Evolutionary conservation across 2,329 filamentous ascomycete species (phyloP).

Genomic region (Colletotrichum tabaci): DNA sequence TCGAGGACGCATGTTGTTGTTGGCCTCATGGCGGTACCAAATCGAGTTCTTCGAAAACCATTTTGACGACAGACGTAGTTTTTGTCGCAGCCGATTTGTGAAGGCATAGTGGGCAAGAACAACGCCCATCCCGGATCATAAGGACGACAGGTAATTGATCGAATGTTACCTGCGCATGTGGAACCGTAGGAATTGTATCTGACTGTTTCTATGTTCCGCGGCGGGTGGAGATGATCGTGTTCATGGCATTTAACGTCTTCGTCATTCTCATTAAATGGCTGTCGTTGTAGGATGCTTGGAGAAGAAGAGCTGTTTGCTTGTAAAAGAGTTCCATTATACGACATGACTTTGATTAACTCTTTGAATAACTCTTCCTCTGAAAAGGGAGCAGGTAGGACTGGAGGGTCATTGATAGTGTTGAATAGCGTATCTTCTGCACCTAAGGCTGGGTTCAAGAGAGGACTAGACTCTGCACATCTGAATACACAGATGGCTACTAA

Average conservation of each 20-base stretch:
- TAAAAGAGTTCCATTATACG: not conserved
- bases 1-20: not conserved
- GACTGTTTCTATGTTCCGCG: not conserved
- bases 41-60: not conserved
- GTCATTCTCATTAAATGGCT: not conserved
- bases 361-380: not conserved
- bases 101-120: not conserved
- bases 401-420: not conserved
- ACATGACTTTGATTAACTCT: not conserved
- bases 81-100: not conserved
- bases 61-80: conserved; percentile 4
- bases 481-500: not conserved
- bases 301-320: not conserved
- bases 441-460: not conserved
- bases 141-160: not conserved
- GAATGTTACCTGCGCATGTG: not conserved
- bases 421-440: not conserved
- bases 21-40: not conserved
- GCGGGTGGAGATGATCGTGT: not conserved
- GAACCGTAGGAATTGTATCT: not conserved
- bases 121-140: not conserved
- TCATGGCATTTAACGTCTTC: conserved; percentile 1
- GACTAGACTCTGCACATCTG: not conserved
- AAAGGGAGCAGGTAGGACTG: not conserved
- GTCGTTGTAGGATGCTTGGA: not conserved